Conservation (phyloP, 306 rosid species). For the Sphenostylis stenocarpa region DNA sequence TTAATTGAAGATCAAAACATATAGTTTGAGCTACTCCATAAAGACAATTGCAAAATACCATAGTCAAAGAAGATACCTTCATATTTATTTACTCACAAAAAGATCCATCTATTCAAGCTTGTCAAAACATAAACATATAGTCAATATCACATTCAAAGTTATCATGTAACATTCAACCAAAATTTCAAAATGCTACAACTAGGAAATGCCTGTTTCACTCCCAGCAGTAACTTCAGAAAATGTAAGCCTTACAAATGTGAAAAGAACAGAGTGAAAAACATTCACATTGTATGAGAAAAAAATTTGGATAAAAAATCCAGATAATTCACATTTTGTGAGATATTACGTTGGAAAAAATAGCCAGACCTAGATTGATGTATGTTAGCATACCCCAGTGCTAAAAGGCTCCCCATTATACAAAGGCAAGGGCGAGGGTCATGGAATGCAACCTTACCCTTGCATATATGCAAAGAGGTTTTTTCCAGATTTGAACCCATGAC, state of each 20-base stretch:
- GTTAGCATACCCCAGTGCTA: no score
- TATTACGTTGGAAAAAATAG: background rate
- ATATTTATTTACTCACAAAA: slow-evolving; percentile 9
- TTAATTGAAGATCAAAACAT: slow-evolving; percentile 29
- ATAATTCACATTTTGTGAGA: background rate
- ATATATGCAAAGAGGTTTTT: no score
- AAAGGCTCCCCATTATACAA: no score
- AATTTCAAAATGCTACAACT: slow-evolving; percentile 3
- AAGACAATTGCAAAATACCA: slow-evolving; percentile 27
- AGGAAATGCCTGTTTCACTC: slow-evolving; percentile 10
- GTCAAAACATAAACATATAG: slow-evolving; percentile 32
- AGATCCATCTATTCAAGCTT: slow-evolving; percentile 21
- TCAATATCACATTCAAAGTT: slow-evolving; percentile 11
- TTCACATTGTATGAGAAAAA: background rate
- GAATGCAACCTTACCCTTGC: no score
- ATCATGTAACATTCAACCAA: background rate
- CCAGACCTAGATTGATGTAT: background rate
- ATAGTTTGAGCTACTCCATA: slow-evolving; percentile 5
- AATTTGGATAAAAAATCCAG: background rate
- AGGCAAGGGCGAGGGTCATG: no score
- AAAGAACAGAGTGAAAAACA: background rate
- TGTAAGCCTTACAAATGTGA: background rate
- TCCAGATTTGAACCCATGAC: no score
- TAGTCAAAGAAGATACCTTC: slow-evolving; percentile 16
- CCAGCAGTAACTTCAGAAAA: background rate